Evolutionary conservation across 1,284 basidiomycete species (phyloP).

Genomic region (Baeospora myosura): DNA sequence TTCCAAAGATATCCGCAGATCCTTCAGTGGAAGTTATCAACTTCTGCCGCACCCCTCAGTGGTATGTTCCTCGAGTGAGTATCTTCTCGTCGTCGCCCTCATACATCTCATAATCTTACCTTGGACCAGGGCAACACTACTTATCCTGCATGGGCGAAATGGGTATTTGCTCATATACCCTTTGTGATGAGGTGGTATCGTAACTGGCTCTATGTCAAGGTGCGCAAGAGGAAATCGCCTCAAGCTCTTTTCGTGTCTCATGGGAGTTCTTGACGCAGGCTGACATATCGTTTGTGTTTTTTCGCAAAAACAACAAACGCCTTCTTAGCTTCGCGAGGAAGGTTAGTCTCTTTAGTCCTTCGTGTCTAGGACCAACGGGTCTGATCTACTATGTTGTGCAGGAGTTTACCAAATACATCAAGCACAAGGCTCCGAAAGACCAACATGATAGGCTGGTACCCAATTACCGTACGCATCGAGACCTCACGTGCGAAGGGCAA

Average conservation of each 20-base stretch:
- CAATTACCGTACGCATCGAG: constrained; percentile 36
- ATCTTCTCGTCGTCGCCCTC: background rate
- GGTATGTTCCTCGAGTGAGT: constrained; percentile 39
- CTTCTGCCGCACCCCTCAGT: constrained; percentile 47
- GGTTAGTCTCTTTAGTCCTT: constrained; percentile 17
- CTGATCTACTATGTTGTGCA: no score
- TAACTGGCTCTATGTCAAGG: constrained; percentile 36
- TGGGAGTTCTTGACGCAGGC: constrained; percentile 18
- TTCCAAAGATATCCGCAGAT: constrained; percentile 44
- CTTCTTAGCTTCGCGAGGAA: constrained; percentile 21
- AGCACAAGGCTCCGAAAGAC: constrained; percentile 35
- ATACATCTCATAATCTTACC: background rate
- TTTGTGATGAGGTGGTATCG: constrained; percentile 39
- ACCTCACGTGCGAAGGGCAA: no score
- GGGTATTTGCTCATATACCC: constrained; percentile 44
- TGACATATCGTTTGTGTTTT: constrained; percentile 28
- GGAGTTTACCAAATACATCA: constrained; percentile 37
- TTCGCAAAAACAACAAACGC: constrained; percentile 29
- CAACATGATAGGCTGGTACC: constrained; percentile 39
- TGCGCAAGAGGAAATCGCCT: no score
- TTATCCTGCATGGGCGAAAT: constrained; percentile 37
- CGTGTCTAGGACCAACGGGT: no score
- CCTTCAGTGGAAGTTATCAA: constrained; percentile 42
- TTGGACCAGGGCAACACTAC: constrained; percentile 27
- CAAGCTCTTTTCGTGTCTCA: background rate